Base-by-base conservation (phyloP, 2,329 filamentous ascomycete species). In the Helicocarpus griseus region DNA sequence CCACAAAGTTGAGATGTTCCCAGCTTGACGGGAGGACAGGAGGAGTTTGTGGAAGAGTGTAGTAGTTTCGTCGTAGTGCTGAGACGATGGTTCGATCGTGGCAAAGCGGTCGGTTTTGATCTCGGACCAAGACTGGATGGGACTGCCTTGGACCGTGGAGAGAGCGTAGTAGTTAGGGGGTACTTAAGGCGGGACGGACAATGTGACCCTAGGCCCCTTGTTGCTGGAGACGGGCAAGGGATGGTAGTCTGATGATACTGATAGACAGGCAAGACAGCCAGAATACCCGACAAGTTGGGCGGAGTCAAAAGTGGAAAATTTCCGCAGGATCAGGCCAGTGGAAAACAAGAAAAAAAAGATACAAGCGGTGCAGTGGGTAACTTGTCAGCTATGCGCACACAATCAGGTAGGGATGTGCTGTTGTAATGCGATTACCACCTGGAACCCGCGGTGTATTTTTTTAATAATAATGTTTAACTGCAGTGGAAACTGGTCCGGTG, bases 51-150 rank as follows among this genome's bases (percentile, higher is more conserved):
- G 13, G 19, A 44, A 24, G n/a, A 44, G 40, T 19, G 14, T 4
- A 43, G 22, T 28, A 44, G 41, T 44, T 19, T n/a, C n/a, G n/a
- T 41, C 11, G 39, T 41, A 41, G 39, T 41, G 21, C 39, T 44
- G 26, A n/a, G 26, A 44, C 41, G 44, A 46, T 21, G 44, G 44
- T 36, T 47, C 44, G 44, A 47, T 47, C 44, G 44, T 47, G 44
- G 44, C 44, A 47, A 35, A 44, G 26, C 41, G 24, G 21, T 44
- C 26, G 41, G 41, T 44, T 44, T 44, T 44, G 41, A 44, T 44
- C 41, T 44, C 41, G 26, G 41, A 26, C 26, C 41, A 29, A 11
- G 24, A 44, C 41, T 44, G 14, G n/a, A n/a, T n/a, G n/a, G n/a
- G n/a, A n/a, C n/a, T n/a, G n/a, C n/a, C n/a, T n/a, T n/a, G n/a